Base-by-base conservation (phyloP, 2,329 filamentous ascomycete genomes). In the Botryosphaeria agaves region DNA sequence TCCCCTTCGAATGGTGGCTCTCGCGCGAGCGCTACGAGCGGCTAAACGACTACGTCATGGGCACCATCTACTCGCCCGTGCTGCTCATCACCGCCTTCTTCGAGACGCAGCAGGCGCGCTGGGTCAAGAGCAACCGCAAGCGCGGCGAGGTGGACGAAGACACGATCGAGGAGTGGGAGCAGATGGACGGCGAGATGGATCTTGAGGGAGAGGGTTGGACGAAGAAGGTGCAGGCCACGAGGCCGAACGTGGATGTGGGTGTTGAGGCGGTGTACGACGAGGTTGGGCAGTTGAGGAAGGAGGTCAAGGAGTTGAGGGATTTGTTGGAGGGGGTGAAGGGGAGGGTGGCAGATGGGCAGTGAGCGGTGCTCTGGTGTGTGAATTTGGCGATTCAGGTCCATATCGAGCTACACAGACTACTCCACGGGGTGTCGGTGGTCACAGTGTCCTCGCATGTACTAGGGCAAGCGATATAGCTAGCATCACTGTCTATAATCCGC, bases 1-100 rank as follows among this genome's bases (percentile, higher is more conserved):
- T 91, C 0, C 81, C 81, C 0, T 76, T 92, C 31, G 89, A 95
- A 59, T 98, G 89, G 89, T 98, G 87, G 89, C 66, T 98, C 62
- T 59, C 70, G n/a, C 69, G 71, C 37, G 44, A 61, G 5, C 53
- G 53, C 2, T 98, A 95, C 49, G 77, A 85, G 41, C 66, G 68
- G 19, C 57, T 95, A 32, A 98, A 98, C 52, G 81, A 95, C 51
- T 64, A 72, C 32, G 73, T 95, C 44, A 94, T 95, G 85, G 76
- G 66, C 1, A 45, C 77, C 26, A 64, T 94, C 9, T 98, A 98
- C 57, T 78, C 72, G 0, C 89, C 89, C 0, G 56, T 95, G 0
- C 65, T 98, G 0, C 46, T 93, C 6, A 56, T 87, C 7, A 83
- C 83, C 0, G 84, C 85, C 0, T 69, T 66, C 37, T 61, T 63